Evolutionary conservation across 2,329 filamentous ascomycete species (phyloP), one percentile per base, ranked within the genome.

Genomic region (Lecanicillium sp.): DNA sequence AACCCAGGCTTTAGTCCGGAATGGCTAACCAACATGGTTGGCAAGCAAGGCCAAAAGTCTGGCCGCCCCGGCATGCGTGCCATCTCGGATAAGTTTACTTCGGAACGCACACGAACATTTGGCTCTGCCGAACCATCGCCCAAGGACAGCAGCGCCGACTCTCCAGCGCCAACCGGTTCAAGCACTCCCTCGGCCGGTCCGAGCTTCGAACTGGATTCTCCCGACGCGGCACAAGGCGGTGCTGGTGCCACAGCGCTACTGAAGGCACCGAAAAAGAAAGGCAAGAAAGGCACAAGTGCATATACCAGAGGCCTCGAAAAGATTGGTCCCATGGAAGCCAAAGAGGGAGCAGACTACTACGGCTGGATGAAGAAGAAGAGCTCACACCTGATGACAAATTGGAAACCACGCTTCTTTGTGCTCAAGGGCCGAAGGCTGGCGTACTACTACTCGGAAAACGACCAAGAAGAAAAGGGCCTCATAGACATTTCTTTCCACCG

Each of bases 301-400:
- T 98, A 96, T 60, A 85, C 81, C 14, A 82, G 85, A 20, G 92
- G 92, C 0, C 65, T 96, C 29, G 75, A 85, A 50, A 88, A 89
- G 60, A 83, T 90, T 43, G 66, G 76, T 0, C 92, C 92, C 0
- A 71, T 79, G 40, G 86, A 95, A 55, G 88, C 90, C 44, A 92
- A 95, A 61, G 67, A 79, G 45, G 80, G 78, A 44, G 90, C 87
- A 40, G 90, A 98, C 55, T 96, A 95, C 58, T 90, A 83, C 52
- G 92, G 92, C 2, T 98, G 92, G 92, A 98, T 98, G 92, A 96
- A 92, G 70, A 98, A 98, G 73, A 89, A 94, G 62, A 95, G 87
- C 43, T 90, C 87, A 2, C 92, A 90, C 53, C 70, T 96, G 25
- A 95, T 98, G 82, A 88, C 88, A 3, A 95, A 89, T 2, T 98